Evolutionary conservation across 2,329 filamentous ascomycete genomes (phyloP), one percentile per base, ranked within the genome.

Genomic region (Stemphylium vesicarium): DNA sequence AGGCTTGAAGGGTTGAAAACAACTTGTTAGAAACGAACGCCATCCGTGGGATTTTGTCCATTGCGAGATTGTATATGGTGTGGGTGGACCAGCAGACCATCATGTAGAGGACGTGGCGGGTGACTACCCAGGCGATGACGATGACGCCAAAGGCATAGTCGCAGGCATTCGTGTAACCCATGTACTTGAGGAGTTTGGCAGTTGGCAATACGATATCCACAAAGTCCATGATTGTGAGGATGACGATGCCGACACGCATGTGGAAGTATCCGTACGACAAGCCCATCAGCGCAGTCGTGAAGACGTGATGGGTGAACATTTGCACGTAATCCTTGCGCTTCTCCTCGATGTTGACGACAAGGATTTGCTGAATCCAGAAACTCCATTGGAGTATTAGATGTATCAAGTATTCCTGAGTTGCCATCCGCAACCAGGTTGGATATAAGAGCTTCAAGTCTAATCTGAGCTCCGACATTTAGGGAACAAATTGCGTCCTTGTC

Each of bases 311-410:
- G 15, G 87, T 88, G 64, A 98, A 87, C 95, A 98, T 98, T 77
- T 98, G 94, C 80, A 87, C 90, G 77, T 97, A 89, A 69, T 99
- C 95, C 79, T 98, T 98, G 69, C 95, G 86, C 63, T 90, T 87
- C 78, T 96, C 91, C 77, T 99, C 95, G 56, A 98, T 92, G 77
- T 97, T 89, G 74, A 98, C 91, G 53, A 97, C 91, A 29, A 97
- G 81, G 62, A 98, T 90, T 78, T 96, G 93, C 78, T 98, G 94
- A 42, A 97, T 77, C 89, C 92, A 97, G 76, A 97, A 98, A 20
- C 89, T 88, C 77, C 93, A 90, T 75, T 98, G 10, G 6, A 26
- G 8, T 26, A 4, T 26, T 26, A 26, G 24, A 26, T 26, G 24
- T 26, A 9, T 9, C 8, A 26, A 26, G 24, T 6, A 6, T 20